Evolutionary conservation across 345 rosid species (phyloP).

Genomic region (Acer yangbiense): DNA sequence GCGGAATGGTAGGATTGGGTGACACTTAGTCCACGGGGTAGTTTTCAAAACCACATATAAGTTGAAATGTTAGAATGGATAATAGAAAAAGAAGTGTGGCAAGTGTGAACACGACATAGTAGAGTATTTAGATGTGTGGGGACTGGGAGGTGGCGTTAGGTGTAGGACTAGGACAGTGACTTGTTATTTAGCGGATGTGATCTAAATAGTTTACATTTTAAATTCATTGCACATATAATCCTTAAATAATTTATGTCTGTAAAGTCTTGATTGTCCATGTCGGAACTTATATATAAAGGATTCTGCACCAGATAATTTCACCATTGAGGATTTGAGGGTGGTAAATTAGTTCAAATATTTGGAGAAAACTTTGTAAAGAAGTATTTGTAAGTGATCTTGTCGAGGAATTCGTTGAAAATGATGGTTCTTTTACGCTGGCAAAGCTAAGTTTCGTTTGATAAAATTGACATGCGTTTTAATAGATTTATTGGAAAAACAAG

Average conservation of each 20-base stretch:
- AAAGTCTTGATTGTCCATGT: too few relatives aligned
- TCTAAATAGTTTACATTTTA: too few relatives aligned
- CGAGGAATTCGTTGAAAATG: background rate
- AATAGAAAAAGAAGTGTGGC: background rate
- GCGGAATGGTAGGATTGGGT: too few relatives aligned
- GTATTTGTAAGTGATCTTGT: background rate
- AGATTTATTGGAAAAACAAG: background rate
- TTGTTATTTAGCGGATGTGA: background rate
- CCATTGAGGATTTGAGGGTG: too few relatives aligned
- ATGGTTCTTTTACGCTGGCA: slow-evolving; percentile 4
- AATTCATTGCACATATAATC: background rate
- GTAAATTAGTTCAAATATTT: too few relatives aligned
- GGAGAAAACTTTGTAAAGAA: too few relatives aligned
- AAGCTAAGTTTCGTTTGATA: background rate
- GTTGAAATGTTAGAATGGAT: background rate
- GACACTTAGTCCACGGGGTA: background rate
- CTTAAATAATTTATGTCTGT: too few relatives aligned
- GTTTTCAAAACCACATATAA: background rate
- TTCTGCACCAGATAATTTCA: too few relatives aligned
- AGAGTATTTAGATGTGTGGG: background rate
- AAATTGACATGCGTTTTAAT: background rate
- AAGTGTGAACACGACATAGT: slow-evolving; percentile 42
- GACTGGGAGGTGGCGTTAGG: slow-evolving; percentile 29
- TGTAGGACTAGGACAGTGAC: slow-evolving; percentile 38
- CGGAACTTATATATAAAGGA: too few relatives aligned